phyloP scores from a whole-genome alignment of 2,329 filamentous ascomycete genomes.

The Acarospora socialis region DNA sequence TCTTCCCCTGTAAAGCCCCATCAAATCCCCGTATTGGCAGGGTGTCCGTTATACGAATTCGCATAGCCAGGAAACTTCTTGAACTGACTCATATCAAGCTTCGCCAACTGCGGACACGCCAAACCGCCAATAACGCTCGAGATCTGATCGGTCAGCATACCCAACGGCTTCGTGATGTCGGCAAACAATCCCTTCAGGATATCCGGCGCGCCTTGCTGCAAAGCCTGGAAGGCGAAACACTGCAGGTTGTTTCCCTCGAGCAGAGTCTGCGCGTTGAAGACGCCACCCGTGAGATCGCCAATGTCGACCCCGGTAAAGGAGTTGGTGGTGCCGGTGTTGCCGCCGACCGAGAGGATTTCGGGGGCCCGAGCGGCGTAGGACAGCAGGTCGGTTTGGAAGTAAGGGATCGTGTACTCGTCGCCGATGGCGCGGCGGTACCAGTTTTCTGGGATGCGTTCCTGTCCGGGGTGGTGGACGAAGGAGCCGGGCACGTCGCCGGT shows the following conservation, averaged over 20 bases:
- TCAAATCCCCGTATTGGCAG: too few relatives aligned
- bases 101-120: conserved; percentile 14
- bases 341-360: conserved; percentile 15
- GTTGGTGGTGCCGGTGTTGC: conserved; percentile 19
- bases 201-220: conserved; percentile 30
- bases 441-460: conserved; percentile 30
- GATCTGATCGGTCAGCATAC: conserved; percentile 24
- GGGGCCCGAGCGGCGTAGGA: conserved; percentile 6
- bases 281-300: conserved; percentile 23
- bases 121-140: conserved; percentile 10
- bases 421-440: conserved; percentile 18
- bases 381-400: conserved; percentile 9
- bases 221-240: conserved; percentile 30
- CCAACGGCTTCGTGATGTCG: conserved; percentile 20
- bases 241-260: conserved; percentile 34
- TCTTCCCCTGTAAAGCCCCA: too few relatives aligned
- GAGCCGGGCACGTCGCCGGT: conserved; percentile 20
- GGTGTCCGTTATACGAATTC: too few relatives aligned
- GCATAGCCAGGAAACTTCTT: conserved; percentile 16
- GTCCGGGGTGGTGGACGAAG: conserved; percentile 20
- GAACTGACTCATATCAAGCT: conserved; percentile 14
- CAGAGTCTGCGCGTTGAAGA: conserved; percentile 30
- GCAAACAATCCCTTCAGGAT: conserved; percentile 26
- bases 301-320: conserved; percentile 20
- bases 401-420: conserved; percentile 29